These are phyloP conservation scores for Trichoderma afroharzianum DNA, from an alignment of 2,329 filamentous ascomycete species.

Conservation along the genomic window DNA sequence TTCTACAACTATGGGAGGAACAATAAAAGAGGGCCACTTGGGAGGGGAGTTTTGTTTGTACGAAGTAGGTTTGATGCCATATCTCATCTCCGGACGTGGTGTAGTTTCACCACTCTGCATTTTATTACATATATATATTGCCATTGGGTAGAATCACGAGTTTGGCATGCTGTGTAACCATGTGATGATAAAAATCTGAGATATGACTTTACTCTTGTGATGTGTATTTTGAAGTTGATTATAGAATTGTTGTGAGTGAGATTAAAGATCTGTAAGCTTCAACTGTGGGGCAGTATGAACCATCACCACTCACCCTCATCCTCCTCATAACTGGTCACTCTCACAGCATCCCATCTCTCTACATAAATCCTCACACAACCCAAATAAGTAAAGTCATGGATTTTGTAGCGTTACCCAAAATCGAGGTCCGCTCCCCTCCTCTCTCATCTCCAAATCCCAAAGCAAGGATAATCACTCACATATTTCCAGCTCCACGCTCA, in stretches of 20 bases:
- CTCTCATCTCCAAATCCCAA: not conserved
- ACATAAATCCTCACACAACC: not conserved
- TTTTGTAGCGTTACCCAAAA: constrained; percentile 50
- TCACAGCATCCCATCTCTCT: not conserved
- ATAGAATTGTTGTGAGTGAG: not conserved
- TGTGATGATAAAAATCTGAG: not conserved
- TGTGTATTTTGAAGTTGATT: not conserved
- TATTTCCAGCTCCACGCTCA: constrained; percentile 68
- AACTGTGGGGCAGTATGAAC: not conserved
- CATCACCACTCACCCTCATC: not conserved
- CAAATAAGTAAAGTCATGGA: constrained; percentile 31
- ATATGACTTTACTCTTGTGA: not conserved
- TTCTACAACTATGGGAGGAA: not conserved
- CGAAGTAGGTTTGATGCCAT: not conserved
- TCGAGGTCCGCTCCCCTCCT: constrained; percentile 41
- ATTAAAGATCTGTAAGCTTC: not conserved
- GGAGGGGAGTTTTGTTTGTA: constrained; percentile 1
- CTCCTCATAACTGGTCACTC: not conserved
- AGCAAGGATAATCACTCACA: not conserved
- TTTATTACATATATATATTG: not conserved
- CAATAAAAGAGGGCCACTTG: not conserved
- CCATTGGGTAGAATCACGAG: not conserved
- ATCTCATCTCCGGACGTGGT: constrained; percentile 21
- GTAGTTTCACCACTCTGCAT: constrained; percentile 4
- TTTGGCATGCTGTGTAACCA: not conserved